phyloP scores from a whole-genome alignment of 106 monocot genomes.

The Dendrobium nobile region DNA sequence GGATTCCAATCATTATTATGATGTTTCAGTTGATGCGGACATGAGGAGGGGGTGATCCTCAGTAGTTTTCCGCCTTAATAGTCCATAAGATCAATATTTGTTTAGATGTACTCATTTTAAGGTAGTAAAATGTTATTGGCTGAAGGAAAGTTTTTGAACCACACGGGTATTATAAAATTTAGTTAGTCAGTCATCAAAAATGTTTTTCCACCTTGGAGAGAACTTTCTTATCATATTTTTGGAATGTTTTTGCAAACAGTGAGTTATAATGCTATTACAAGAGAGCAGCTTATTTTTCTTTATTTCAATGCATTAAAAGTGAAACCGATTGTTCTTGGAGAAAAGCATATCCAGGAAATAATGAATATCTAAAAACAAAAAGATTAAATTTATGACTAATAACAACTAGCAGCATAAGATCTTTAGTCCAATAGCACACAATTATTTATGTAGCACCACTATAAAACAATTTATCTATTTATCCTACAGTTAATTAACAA shows the following conservation, averaged over 20 bases:
- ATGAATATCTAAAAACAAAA: no score
- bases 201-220: not conserved
- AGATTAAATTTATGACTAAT: no score
- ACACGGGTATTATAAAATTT: not conserved
- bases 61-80: no score
- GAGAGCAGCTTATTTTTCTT: not conserved
- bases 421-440: not conserved
- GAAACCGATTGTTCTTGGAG: not conserved
- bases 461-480: not conserved
- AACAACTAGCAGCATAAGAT: not conserved
- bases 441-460: not conserved
- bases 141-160: not conserved
- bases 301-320: not conserved
- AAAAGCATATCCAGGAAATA: no score
- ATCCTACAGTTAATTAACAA: not conserved
- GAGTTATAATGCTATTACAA: not conserved
- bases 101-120: not conserved
- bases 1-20: no score
- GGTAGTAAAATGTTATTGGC: not conserved
- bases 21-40: no score
- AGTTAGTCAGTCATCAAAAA: no score
- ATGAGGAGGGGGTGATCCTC: no score
- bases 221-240: not conserved
- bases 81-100: no score
- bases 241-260: not conserved